A percentile compares a stretch with the other conserved stretches of the same genome.
Evolutionary conservation across 2,329 filamentous ascomycete species (phyloP).

Genomic region (Exophiala oligosperma): DNA sequence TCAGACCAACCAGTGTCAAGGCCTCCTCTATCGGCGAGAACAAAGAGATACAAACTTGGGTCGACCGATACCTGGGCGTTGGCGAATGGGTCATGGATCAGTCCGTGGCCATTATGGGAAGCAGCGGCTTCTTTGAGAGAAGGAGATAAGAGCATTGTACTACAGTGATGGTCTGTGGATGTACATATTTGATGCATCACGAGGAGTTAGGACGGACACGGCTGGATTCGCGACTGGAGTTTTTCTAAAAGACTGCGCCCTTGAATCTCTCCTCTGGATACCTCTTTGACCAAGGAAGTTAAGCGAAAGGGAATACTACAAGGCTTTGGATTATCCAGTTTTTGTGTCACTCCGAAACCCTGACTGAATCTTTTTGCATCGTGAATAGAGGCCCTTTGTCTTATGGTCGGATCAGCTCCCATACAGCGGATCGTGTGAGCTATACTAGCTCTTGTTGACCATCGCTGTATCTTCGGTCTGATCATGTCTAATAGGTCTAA

Average conservation of each 20-base stretch:
- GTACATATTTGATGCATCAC: slow-evolving; percentile 1
- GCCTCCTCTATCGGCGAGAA: slow-evolving; percentile 81
- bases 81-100: slow-evolving; percentile 99
- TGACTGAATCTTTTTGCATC: too few species aligned
- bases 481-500: background rate
- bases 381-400: too few species aligned
- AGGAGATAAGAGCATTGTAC: slow-evolving; percentile 61
- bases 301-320: too few species aligned
- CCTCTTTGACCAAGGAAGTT: too few species aligned
- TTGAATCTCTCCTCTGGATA: too few species aligned
- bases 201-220: slow-evolving; percentile 4
- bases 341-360: too few species aligned
- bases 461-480: background rate
- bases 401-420: too few species aligned
- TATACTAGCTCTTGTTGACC: background rate
- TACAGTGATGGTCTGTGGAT: too few species aligned
- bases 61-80: slow-evolving; percentile 89
- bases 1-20: slow-evolving; percentile 68
- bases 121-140: slow-evolving; percentile 87
- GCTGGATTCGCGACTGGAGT: background rate
- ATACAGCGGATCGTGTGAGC: too few species aligned
- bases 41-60: slow-evolving; percentile 81
- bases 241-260: background rate
- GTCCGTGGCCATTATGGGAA: slow-evolving; percentile 86
- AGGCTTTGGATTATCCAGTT: too few species aligned